These are phyloP conservation scores for Babesia microti DNA, from an alignment of 169 alveolate genomes.

Conservation along the genomic window DNA sequence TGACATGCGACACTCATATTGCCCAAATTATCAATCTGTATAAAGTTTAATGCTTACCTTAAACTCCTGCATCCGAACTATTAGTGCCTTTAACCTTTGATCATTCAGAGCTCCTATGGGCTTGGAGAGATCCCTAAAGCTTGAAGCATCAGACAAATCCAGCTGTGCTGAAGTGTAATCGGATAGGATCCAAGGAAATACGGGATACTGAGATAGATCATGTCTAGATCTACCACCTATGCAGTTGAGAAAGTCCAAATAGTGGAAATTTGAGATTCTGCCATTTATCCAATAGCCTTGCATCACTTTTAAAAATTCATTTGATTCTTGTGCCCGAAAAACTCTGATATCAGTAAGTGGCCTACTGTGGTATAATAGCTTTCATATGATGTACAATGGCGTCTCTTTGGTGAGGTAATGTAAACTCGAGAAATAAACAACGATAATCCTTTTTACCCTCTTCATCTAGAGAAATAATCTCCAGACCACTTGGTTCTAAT, in stretches of 20 bases:
- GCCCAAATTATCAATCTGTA: neutral
- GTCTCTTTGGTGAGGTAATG: constrained; percentile 53
- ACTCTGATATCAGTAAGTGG: constrained; percentile 3
- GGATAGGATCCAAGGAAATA: constrained; percentile 91
- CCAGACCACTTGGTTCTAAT: constrained; percentile 54
- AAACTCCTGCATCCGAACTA: constrained; percentile 63
- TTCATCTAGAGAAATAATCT: constrained; percentile 64
- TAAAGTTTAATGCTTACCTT: constrained; percentile 5
- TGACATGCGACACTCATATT: neutral
- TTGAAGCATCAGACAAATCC: constrained; percentile 46
- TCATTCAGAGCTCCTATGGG: constrained; percentile 82
- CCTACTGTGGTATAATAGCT: constrained; percentile 32
- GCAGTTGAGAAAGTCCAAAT: constrained; percentile 81
- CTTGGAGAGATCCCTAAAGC: constrained; percentile 78
- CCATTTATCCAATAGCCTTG: constrained; percentile 80
- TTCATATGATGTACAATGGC: constrained; percentile 42
- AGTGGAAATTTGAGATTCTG: constrained; percentile 82
- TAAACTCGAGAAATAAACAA: constrained; percentile 63
- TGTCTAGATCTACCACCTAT: constrained; percentile 83
- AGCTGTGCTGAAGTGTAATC: constrained; percentile 63
- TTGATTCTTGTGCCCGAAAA: constrained; percentile 51
- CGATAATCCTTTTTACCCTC: constrained; percentile 47
- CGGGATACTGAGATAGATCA: constrained; percentile 91
- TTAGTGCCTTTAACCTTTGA: constrained; percentile 63
- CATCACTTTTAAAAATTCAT: constrained; percentile 51